Evolutionary conservation across 2,329 filamentous ascomycete genomes (phyloP).

Genomic region (Dryadomyces sulphureus): DNA sequence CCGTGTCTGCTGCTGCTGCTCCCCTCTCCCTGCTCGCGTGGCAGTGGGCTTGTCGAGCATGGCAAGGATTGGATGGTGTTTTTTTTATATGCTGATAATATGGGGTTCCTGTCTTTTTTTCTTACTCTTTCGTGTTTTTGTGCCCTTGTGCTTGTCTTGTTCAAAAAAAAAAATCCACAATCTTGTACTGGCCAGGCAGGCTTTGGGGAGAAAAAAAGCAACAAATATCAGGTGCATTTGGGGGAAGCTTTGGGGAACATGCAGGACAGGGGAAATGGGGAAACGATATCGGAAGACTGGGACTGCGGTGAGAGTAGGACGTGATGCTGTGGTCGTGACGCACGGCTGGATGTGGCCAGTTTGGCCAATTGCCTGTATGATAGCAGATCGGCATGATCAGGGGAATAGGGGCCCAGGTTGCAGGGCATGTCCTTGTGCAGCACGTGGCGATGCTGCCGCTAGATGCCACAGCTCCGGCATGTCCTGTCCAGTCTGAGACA

Average conservation of each 20-base stretch:
- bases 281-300: not conserved
- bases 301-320: not conserved
- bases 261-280: not conserved
- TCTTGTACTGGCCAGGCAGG: not conserved
- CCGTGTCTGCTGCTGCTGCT: not conserved
- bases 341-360: no score
- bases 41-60: not conserved
- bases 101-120: not conserved
- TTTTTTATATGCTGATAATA: slow-evolving; percentile 3
- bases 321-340: not conserved
- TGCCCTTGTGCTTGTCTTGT: not conserved
- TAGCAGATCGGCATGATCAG: no score
- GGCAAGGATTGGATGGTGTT: not conserved
- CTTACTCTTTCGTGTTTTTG: not conserved
- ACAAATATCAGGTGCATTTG: slow-evolving; percentile 1
- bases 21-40: not conserved
- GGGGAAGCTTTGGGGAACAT: not conserved
- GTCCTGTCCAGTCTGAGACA: no score
- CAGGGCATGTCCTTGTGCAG: no score
- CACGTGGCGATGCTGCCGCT: no score
- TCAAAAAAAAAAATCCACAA: not conserved
- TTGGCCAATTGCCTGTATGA: no score
- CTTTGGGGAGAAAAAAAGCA: not conserved
- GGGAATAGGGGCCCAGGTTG: no score
- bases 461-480: no score